phyloP scores from a whole-genome alignment of 2,329 filamentous ascomycete species.

The Davidsoniella virescens region DNA sequence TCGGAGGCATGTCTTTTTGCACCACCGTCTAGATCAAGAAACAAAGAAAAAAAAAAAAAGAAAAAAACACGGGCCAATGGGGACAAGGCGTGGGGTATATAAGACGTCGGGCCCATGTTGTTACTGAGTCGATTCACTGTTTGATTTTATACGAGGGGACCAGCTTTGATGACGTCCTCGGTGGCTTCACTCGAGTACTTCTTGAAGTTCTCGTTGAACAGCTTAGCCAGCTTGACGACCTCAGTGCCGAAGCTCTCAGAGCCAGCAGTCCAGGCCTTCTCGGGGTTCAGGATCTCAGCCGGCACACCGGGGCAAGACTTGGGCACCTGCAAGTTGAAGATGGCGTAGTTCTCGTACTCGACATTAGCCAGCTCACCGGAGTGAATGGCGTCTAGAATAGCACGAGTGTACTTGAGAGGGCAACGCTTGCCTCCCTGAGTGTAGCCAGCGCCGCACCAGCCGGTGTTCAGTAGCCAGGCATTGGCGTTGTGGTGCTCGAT shows the following conservation, averaged over 20 bases:
- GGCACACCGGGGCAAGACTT: constrained; percentile 81
- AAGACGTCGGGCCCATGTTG: constrained; percentile 3
- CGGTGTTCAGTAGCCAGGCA: constrained; percentile 96
- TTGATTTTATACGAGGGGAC: constrained; percentile 23
- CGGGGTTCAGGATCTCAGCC: constrained; percentile 82
- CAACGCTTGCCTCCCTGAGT: constrained; percentile 89
- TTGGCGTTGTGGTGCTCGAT: constrained; percentile 89
- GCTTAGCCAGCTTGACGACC: constrained; percentile 72
- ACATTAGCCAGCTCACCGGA: constrained; percentile 83
- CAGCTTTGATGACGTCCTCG: constrained; percentile 56
- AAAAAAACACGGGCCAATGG: background rate
- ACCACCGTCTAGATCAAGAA: background rate
- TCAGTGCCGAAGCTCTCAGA: constrained; percentile 68
- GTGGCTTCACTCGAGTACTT: constrained; percentile 83
- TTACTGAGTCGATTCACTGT: background rate
- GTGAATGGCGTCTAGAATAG: constrained; percentile 94
- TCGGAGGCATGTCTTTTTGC: constrained; percentile 4
- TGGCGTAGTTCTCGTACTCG: constrained; percentile 87
- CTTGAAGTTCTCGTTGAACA: constrained; percentile 96
- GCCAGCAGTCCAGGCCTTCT: constrained; percentile 77
- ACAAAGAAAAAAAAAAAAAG: background rate
- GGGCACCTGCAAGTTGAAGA: constrained; percentile 95
- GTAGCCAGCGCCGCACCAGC: constrained; percentile 86
- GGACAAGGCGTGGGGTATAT: background rate
- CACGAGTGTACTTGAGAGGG: constrained; percentile 95